Conservation (phyloP, 257 asterid species). For the Scutellaria barbata region DNA sequence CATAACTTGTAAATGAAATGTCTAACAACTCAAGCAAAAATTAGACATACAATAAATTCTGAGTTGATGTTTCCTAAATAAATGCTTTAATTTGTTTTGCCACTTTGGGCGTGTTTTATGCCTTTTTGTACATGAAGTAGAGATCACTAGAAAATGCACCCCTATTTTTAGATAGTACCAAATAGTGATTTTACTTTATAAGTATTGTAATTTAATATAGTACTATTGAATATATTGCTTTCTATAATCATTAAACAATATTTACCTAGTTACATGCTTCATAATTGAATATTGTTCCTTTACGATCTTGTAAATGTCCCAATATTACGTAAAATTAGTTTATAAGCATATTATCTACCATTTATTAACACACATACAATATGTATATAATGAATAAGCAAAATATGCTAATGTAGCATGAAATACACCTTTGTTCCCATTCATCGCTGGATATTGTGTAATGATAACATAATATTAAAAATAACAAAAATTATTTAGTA, state of each 20-base stretch:
- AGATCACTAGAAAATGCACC: neutral
- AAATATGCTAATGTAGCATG: too few relatives aligned
- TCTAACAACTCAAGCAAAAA: neutral
- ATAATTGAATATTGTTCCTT: too few relatives aligned
- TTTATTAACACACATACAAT: too few relatives aligned
- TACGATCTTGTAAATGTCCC: too few relatives aligned
- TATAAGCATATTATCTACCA: too few relatives aligned
- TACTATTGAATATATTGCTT: neutral
- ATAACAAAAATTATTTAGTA: too few relatives aligned
- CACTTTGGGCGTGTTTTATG: slow-evolving; percentile 20
- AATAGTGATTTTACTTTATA: neutral
- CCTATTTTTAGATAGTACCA: neutral
- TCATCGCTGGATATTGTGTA: too few relatives aligned
- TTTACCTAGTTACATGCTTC: neutral
- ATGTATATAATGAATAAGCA: too few relatives aligned
- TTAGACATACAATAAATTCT: slow-evolving; percentile 11
- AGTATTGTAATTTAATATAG: neutral
- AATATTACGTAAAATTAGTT: too few relatives aligned
- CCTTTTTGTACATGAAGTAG: slow-evolving; percentile 9
- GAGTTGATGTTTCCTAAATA: slow-evolving; percentile 19
- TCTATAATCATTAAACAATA: neutral
- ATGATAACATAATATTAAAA: too few relatives aligned
- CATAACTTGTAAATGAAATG: neutral
- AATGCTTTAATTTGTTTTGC: slow-evolving; percentile 10
- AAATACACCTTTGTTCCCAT: too few relatives aligned